Evolutionary conservation across 495 filamentous ascomycete species (phyloP), one percentile per base, ranked within the genome.

Genomic region (Aspergillus haitiensis): DNA sequence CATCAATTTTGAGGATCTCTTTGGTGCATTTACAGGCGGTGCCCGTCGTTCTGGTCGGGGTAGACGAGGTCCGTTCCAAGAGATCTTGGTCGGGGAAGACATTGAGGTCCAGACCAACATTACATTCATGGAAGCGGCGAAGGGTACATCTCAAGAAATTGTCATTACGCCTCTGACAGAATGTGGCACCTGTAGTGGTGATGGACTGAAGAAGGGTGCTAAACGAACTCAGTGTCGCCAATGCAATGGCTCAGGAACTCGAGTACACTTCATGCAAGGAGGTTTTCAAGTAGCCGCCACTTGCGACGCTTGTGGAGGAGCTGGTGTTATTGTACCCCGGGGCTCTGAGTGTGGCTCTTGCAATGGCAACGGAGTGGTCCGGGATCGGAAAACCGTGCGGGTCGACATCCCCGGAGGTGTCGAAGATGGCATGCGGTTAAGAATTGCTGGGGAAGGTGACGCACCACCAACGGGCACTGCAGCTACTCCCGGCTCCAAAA

Each of bases 251-350:
- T 90, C 92, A 10, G 94, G 94, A 49, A 89, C 89, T 35, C 82
- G 88, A 59, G 87, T 97, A 16, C 91, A 96, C 73, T 84, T 91
- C 67, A 88, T 97, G 81, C 84, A 89, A 65, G 92, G 91, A 35
- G 93, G 92, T 13, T 98, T 98, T 78, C 93, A 97, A 75, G 91
- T 98, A 84, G 89, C 88, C 8, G 90, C 89, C 58, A 95, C 92
- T 3, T 98, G 94, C 72, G 79, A 83, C 11, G 70, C 84, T 52
- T 98, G 94, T 70, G 84, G 83, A 40, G 94, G 94, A 6, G 81
- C 79, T 45, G 94, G 94, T 33, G 70, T 85, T 56, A 72, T 79
- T 9, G 84, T 88, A 47, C 92, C 94, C 9, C 83, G 80, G 56
- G 90, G 91, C 15, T 86, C 84, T 10, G 88, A 93, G 68, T 98